phyloP scores from a whole-genome alignment of 495 filamentous ascomycete species.

The Astrothelium macrocarpum region DNA sequence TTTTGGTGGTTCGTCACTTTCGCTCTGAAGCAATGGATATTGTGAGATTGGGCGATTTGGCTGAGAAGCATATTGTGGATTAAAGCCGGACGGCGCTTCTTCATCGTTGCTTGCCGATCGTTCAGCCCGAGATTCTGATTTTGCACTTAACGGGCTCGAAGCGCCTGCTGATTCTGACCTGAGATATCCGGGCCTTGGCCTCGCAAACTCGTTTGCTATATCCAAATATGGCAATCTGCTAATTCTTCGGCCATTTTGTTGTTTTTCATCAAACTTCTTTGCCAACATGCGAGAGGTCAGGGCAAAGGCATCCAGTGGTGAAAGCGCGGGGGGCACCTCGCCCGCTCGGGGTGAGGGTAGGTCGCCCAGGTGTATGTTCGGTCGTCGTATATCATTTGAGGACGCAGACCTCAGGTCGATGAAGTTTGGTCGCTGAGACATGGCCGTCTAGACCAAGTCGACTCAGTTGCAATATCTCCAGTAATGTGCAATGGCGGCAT shows the following conservation, averaged over 20 bases:
- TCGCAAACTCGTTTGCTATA: slow-evolving; percentile 64
- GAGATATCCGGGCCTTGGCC: slow-evolving; percentile 57
- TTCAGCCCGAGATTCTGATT: not conserved
- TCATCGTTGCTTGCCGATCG: not conserved
- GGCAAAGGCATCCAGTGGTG: slow-evolving; percentile 89
- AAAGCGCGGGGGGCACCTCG: slow-evolving; percentile 82
- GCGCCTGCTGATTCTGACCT: slow-evolving; percentile 44
- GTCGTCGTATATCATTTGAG: not conserved
- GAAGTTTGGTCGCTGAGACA: slow-evolving; percentile 13
- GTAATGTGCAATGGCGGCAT: not conserved
- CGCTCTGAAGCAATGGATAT: slow-evolving; percentile 2
- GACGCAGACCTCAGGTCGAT: slow-evolving; percentile 21
- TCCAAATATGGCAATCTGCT: slow-evolving; percentile 77
- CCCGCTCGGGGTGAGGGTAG: slow-evolving; percentile 42
- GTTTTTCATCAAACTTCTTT: slow-evolving; percentile 72
- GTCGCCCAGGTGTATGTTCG: slow-evolving; percentile 18
- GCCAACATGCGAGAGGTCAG: slow-evolving; percentile 78
- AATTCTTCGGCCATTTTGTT: slow-evolving; percentile 57
- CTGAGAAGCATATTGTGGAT: not conserved
- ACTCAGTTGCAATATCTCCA: not conserved
- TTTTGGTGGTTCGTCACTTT: not conserved
- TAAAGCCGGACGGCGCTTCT: not conserved
- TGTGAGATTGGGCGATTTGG: slow-evolving; percentile 7
- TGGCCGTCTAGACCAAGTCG: not conserved
- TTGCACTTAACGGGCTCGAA: slow-evolving; percentile 17